These are phyloP conservation scores for Mitosporidium daphniae DNA, from an alignment of 371 early-diverging fungal genomes.

Conservation along the genomic window DNA sequence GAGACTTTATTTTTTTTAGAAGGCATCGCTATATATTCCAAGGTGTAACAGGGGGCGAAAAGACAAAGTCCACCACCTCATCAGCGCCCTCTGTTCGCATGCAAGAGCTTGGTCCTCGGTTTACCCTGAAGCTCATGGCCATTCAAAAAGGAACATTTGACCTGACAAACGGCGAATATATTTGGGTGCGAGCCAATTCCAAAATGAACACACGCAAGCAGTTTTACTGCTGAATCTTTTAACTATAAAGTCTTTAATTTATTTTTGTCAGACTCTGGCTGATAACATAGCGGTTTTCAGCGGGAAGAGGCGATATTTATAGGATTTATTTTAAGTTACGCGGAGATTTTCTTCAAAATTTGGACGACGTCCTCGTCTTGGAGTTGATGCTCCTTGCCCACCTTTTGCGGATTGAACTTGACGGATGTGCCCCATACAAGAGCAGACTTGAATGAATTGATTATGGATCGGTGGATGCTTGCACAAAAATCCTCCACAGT, in stretches of 20 bases:
- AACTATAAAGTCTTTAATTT: too few relatives aligned
- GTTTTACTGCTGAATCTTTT: too few relatives aligned
- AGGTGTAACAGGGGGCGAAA: conserved; percentile 1
- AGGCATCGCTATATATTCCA: conserved; percentile 31
- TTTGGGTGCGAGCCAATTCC: too few relatives aligned
- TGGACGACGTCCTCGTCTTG: conserved; percentile 97
- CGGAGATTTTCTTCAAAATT: conserved; percentile 51
- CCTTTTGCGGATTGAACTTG: conserved; percentile 92
- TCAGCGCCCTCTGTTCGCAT: conserved; percentile 35
- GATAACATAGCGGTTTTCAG: too few relatives aligned
- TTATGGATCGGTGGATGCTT: conserved; percentile 73
- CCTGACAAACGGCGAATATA: too few relatives aligned
- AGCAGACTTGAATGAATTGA: conserved; percentile 75
- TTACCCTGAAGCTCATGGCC: conserved; percentile 38
- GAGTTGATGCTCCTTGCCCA: conserved; percentile 76
- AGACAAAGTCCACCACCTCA: neutral
- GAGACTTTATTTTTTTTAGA: conserved; percentile 93
- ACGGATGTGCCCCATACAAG: conserved; percentile 92
- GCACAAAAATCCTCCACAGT: conserved; percentile 86
- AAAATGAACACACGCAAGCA: too few relatives aligned
- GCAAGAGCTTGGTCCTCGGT: conserved; percentile 80
- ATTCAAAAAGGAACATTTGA: conserved; percentile 69
- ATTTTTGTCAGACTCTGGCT: too few relatives aligned
- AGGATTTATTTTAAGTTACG: too few relatives aligned
- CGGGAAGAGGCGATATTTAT: too few relatives aligned